Conservation (phyloP, 768 basidiomycete species). For the Lentinula lateritia region DNA sequence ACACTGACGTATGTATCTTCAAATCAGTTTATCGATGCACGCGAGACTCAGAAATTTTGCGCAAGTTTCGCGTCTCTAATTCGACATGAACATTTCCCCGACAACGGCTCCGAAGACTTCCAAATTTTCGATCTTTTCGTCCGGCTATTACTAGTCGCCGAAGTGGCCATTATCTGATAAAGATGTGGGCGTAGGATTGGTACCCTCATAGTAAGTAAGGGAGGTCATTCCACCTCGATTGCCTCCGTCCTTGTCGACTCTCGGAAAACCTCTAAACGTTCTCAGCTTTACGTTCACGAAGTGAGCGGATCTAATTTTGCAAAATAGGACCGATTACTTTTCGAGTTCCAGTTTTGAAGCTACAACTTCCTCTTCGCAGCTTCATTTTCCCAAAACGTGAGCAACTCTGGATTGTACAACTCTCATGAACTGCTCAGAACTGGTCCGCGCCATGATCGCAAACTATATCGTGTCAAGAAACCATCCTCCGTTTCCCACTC, state of each 20-base stretch:
- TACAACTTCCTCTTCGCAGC: not conserved
- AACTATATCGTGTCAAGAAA: not conserved
- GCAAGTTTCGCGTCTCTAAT: not conserved
- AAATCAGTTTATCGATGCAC: not conserved
- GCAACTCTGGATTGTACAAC: not conserved
- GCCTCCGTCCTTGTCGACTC: slow-evolving; percentile 3
- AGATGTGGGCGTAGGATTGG: not conserved
- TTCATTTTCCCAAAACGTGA: not conserved
- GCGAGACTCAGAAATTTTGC: not conserved
- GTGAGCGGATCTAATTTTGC: not conserved
- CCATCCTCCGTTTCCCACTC: not conserved
- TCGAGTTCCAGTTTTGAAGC: not conserved
- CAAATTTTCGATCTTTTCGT: not conserved
- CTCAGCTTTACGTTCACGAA: not conserved
- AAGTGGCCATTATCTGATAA: not conserved
- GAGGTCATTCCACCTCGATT: not conserved
- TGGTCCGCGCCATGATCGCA: not conserved
- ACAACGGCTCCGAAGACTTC: not conserved
- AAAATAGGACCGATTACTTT: not conserved
- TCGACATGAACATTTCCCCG: not conserved
- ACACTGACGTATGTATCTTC: not conserved
- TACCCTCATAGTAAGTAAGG: not conserved
- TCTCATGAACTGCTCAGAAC: too few species aligned
- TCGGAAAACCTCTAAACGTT: not conserved
- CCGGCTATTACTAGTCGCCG: not conserved